These are phyloP conservation scores for Globisporangium alternatum DNA, from an alignment of 352 stramenopile genomes.

Conservation along the genomic window DNA sequence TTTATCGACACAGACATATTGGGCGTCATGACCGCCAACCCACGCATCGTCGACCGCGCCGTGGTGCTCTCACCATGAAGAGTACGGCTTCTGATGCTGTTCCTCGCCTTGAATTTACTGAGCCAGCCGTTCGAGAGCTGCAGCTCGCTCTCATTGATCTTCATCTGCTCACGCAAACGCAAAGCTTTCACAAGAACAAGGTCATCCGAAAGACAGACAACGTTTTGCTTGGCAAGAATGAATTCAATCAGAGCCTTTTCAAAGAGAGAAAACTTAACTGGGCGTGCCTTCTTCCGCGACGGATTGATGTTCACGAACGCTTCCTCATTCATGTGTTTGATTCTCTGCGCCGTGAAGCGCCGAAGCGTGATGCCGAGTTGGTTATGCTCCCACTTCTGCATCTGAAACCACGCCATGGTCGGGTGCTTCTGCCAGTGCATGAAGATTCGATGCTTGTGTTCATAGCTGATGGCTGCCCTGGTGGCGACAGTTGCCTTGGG, in stretches of 20 bases:
- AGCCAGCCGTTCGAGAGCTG: neutral
- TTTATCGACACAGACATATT: slow-evolving; percentile 88
- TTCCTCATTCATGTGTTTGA: slow-evolving; percentile 1
- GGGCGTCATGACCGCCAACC: slow-evolving; percentile 82
- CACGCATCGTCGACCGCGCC: slow-evolving; percentile 70
- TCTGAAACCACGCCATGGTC: slow-evolving; percentile 1
- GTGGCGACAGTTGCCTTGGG: neutral
- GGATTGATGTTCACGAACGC: slow-evolving; percentile 2
- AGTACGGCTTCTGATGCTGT: neutral
- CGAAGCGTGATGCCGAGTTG: neutral
- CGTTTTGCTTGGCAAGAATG: slow-evolving; percentile 1
- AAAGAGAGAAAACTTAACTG: slow-evolving; percentile 1
- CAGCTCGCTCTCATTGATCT: slow-evolving; percentile 3
- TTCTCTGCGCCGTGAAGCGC: neutral
- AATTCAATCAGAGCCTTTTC: slow-evolving; percentile 1
- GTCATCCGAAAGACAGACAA: slow-evolving; percentile 4
- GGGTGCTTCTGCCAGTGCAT: slow-evolving; percentile 2
- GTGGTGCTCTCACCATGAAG: slow-evolving; percentile 17
- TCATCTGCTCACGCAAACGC: neutral
- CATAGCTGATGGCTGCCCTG: neutral
- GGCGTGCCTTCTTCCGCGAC: neutral
- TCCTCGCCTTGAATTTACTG: slow-evolving; percentile 2
- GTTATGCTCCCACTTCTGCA: neutral
- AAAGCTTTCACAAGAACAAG: slow-evolving; percentile 5
- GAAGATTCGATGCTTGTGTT: slow-evolving; percentile 3